Base-by-base conservation (phyloP, 129 eudicot genomes). In the Pittosporum tobira region DNA sequence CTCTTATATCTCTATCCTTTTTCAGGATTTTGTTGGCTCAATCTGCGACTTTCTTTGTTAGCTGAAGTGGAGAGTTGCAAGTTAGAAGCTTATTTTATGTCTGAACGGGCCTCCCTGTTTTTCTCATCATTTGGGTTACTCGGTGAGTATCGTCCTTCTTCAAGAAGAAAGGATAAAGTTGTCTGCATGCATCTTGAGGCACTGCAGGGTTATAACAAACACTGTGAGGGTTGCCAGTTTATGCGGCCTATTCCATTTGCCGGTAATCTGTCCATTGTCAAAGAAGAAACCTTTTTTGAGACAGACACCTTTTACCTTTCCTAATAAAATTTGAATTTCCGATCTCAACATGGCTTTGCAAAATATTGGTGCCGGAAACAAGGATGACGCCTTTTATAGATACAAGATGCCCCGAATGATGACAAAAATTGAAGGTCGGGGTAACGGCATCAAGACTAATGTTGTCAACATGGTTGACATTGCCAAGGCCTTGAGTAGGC, bases 381-480 rank as follows among this genome's bases (percentile, higher is more conserved):
- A 76, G 24, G 88, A 81, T 76, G 88, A 81, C 64, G 84, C 88
- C 75, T 81, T 81, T 46, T 81, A 81, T 43, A 70, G 88, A 73
- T 81, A 81, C 51, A 81, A 77, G 80, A 81, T 81, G 88, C 88
- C 88, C 28, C 70, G 55, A 63, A 81, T 81, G 84, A 67, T 77
- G 13, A 74, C 88, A 0, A 81, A 74, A 62, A 77, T 81, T 1
- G 88, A 77, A 67, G 88, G 84, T 24, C 73, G 84, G 20, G 88
- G 88, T 67, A 81, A 81, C 63, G 88, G 83, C 69, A 81, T 81
- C 67, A 81, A 81, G 67, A 81, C 88, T 4, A 81, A 81, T 59
- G 64, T 81, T 26, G 88, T 81, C 61, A 81, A 81, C 78, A 81
- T 81, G 88, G 88, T 81, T 48, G 88, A 81, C 45, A 70, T 81